Conservation (phyloP, 2,329 filamentous ascomycete genomes). For the Akanthomyces uredinophilus region DNA sequence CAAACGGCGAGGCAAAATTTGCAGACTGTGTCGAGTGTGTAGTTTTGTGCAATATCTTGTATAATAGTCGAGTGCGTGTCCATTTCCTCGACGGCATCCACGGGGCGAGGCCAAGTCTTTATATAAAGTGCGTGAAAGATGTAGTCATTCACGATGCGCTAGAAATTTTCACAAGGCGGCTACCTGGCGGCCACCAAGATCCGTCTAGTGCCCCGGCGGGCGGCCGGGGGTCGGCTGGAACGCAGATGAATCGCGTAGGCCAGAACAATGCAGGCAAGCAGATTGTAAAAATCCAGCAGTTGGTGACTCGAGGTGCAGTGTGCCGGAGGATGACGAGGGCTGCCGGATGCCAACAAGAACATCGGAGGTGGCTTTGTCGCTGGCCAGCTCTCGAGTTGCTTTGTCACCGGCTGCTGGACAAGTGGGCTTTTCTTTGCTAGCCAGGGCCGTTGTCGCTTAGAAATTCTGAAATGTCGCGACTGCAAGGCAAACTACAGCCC, state of each 20-base stretch:
- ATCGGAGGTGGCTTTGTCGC: not conserved
- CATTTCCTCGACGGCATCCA: not conserved
- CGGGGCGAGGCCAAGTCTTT: not conserved
- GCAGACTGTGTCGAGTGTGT: too few species aligned
- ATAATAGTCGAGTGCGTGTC: not conserved
- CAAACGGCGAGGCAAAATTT: too few species aligned
- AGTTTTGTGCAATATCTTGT: not conserved
- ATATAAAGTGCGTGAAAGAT: not conserved
- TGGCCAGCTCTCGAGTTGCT: not conserved
- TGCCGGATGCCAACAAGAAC: not conserved
- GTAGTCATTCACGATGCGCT: slow-evolving; percentile 5
- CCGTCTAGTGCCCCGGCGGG: too few species aligned
- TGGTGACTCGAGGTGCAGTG: not conserved
- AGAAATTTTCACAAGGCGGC: not conserved
- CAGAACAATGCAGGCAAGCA: not conserved
- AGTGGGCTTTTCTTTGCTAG: not conserved
- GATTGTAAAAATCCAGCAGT: not conserved
- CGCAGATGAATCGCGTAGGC: not conserved
- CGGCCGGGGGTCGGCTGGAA: not conserved
- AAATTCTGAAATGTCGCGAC: not conserved
- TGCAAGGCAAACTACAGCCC: too few species aligned
- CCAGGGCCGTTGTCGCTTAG: not conserved
- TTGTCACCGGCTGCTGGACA: not conserved
- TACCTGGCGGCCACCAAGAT: not conserved
- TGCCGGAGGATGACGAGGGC: not conserved